These are phyloP conservation scores for Globisporangium takayamanum DNA, from an alignment of 352 stramenopile species.

Conservation along the genomic window DNA sequence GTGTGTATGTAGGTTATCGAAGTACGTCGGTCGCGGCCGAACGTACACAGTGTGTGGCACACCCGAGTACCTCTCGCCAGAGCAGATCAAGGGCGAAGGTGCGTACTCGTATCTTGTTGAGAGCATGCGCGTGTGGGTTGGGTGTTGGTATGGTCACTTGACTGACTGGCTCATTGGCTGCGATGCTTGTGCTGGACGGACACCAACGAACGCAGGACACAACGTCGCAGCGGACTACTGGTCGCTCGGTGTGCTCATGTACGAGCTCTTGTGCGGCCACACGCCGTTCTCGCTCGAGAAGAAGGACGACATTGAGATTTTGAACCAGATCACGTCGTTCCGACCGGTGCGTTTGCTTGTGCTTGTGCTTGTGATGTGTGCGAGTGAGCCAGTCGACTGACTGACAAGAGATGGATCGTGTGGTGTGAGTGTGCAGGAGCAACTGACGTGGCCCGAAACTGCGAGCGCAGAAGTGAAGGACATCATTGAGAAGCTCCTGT, in stretches of 20 bases:
- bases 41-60: slow-evolving; percentile 86
- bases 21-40: slow-evolving; percentile 77
- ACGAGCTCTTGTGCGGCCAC: slow-evolving; percentile 87
- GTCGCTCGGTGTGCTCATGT: slow-evolving; percentile 92
- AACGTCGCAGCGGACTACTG: slow-evolving; percentile 90
- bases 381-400: not conserved
- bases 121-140: not conserved
- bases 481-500: slow-evolving; percentile 59
- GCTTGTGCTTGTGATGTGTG: not conserved
- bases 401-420: not conserved
- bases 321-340: slow-evolving; percentile 83
- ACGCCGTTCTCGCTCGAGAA: slow-evolving; percentile 86
- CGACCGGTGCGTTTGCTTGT: slow-evolving; percentile 33
- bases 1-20: slow-evolving; percentile 45
- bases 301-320: slow-evolving; percentile 82
- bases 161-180: not conserved
- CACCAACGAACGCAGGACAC: slow-evolving; percentile 37
- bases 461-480: slow-evolving; percentile 68
- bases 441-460: slow-evolving; percentile 63
- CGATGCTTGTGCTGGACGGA: not conserved
- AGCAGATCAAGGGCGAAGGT: slow-evolving; percentile 87
- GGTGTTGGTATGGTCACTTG: too few species aligned
- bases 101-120: not conserved
- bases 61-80: slow-evolving; percentile 77
- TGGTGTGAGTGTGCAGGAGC: slow-evolving; percentile 15